phyloP scores from a whole-genome alignment of 2,329 filamentous ascomycete genomes.

The Onygena corvina region DNA sequence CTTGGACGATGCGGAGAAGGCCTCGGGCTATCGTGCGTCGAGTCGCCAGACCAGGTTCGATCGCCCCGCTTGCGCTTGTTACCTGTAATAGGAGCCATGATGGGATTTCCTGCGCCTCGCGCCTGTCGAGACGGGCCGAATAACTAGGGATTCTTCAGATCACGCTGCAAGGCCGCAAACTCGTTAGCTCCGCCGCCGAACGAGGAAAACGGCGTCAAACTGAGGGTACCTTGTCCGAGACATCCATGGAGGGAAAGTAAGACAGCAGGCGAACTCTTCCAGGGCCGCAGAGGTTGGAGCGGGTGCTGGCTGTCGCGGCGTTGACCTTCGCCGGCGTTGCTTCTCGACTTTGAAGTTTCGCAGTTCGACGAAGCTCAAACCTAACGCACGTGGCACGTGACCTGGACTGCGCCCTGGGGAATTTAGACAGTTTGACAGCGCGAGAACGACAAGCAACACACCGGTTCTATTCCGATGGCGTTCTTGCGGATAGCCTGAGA shows the following conservation, averaged over 20 bases:
- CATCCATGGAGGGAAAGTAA: not conserved
- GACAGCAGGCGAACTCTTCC: not conserved
- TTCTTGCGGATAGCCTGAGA: too few species aligned
- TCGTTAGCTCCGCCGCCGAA: not conserved
- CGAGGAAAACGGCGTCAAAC: not conserved
- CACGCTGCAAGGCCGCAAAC: not conserved
- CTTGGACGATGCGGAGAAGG: conserved; percentile 38
- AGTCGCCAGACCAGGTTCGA: conserved; percentile 34
- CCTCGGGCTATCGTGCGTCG: conserved; percentile 28
- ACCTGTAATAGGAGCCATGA: conserved; percentile 41
- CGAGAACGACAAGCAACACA: too few species aligned
- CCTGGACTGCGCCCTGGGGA: too few species aligned
- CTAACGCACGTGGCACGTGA: too few species aligned
- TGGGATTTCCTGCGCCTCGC: conserved; percentile 16
- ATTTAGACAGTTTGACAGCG: too few species aligned
- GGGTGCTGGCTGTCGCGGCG: not conserved
- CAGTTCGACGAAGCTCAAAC: conserved; percentile 2
- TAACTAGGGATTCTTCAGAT: not conserved
- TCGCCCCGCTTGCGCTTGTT: conserved; percentile 46
- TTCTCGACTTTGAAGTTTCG: not conserved
- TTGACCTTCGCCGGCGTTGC: not conserved
- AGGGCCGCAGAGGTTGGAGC: not conserved
- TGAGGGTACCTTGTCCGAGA: not conserved
- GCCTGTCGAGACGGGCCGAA: not conserved
- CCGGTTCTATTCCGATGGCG: too few species aligned